Conservation (phyloP, 352 stramenopile species). For the Globisporangium ultimum region DNA sequence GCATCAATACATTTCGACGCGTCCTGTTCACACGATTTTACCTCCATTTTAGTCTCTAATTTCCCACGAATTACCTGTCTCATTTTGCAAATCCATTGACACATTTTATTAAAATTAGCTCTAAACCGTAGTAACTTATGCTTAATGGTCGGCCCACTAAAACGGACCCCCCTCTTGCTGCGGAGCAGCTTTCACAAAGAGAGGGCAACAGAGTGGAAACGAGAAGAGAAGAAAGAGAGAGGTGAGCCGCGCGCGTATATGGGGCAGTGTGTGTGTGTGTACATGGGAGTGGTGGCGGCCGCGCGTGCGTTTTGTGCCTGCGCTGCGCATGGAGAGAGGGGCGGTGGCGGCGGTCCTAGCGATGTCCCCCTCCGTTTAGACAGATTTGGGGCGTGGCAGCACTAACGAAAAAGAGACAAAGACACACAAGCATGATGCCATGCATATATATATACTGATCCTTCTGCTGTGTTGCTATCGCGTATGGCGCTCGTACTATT, state of each 20-base stretch:
- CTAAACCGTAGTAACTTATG: neutral
- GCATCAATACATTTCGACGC: neutral
- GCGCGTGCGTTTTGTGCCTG: neutral
- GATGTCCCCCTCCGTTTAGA: too few relatives aligned
- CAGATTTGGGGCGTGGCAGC: too few relatives aligned
- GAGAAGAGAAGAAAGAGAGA: neutral
- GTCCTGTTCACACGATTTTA: slow-evolving; percentile 1
- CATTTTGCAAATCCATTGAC: neutral
- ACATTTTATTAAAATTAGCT: neutral
- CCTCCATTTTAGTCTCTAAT: neutral
- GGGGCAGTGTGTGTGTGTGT: neutral
- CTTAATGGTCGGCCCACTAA: neutral
- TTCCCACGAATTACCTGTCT: slow-evolving; percentile 1
- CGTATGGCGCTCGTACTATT: neutral
- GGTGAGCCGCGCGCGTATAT: neutral
- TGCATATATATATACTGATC: too few relatives aligned
- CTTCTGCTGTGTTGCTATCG: neutral
- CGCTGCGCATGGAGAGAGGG: neutral
- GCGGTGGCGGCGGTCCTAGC: too few relatives aligned
- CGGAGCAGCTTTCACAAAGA: neutral
- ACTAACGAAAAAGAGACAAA: too few relatives aligned
- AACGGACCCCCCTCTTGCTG: neutral
- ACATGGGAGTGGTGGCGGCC: neutral
- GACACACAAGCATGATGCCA: too few relatives aligned
- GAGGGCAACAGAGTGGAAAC: neutral